phyloP scores from a whole-genome alignment of 192 early-diverging fungal species.

The Gamsiella multidivaricata region DNA sequence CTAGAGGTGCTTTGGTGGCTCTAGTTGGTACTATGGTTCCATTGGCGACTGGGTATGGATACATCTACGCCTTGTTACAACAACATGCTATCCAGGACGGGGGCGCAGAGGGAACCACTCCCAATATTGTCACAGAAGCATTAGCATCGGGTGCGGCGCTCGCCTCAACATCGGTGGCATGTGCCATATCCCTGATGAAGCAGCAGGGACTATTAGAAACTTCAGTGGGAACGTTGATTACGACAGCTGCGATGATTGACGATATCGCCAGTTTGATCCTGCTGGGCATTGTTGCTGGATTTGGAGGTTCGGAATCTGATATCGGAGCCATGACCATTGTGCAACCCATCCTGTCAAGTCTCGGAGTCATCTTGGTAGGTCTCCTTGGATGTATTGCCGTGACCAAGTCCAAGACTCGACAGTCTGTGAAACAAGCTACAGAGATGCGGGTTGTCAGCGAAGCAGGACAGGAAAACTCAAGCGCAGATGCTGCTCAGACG shows the following conservation, averaged over 20 bases:
- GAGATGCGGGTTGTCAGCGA: background rate
- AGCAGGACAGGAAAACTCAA: background rate
- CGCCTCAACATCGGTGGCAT: conserved; percentile 51
- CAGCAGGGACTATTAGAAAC: conserved; percentile 33
- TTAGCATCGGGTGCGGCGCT: conserved; percentile 46
- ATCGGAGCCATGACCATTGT: conserved; percentile 38
- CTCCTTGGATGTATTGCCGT: conserved; percentile 18
- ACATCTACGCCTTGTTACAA: conserved; percentile 25
- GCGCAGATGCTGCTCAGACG: too few relatives aligned
- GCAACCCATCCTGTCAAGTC: conserved; percentile 39
- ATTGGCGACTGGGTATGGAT: conserved; percentile 39
- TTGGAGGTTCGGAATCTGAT: conserved; percentile 2
- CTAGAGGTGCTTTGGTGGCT: conserved; percentile 14
- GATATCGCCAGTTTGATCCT: conserved; percentile 38
- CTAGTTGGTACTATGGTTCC: conserved; percentile 31
- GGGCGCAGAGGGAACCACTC: background rate
- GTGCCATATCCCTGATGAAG: conserved; percentile 41
- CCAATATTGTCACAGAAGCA: conserved; percentile 20
- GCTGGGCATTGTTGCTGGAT: conserved; percentile 32
- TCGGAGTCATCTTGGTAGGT: conserved; percentile 27
- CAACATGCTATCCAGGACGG: conserved; percentile 8
- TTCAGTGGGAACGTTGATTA: conserved; percentile 26
- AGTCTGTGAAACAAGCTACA: background rate
- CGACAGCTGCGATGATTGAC: conserved; percentile 48
- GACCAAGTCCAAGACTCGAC: background rate